A percentile compares a stretch with the other conserved stretches of the same genome.
Evolutionary conservation across 306 rosid species (phyloP).

Genomic region (Lagenaria siceraria): DNA sequence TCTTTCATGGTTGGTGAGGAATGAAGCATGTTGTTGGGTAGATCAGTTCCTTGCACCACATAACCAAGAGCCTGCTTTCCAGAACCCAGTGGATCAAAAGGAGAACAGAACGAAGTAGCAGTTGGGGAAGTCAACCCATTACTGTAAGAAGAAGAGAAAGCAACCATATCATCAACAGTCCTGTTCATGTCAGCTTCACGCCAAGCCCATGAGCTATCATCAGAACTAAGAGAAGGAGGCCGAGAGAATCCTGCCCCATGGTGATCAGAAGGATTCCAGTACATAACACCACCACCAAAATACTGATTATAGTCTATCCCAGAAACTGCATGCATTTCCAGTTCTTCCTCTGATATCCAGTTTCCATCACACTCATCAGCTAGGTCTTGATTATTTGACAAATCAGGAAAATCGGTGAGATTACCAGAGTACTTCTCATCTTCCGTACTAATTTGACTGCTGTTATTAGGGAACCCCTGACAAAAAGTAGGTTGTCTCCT

Average conservation of each 20-base stretch:
- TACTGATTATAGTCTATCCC: constrained; percentile 80
- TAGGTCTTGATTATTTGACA: constrained; percentile 42
- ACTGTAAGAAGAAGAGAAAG: constrained; percentile 79
- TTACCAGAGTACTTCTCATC: constrained; percentile 65
- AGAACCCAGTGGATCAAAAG: constrained; percentile 69
- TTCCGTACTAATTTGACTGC: constrained; percentile 44
- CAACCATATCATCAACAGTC: constrained; percentile 97
- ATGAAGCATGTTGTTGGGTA: constrained; percentile 61
- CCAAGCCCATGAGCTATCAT: constrained; percentile 95
- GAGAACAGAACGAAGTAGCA: constrained; percentile 70
- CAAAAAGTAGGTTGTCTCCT: constrained; percentile 58
- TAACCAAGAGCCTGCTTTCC: constrained; percentile 68
- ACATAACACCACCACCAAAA: constrained; percentile 96
- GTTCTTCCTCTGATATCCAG: constrained; percentile 87
- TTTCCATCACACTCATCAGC: constrained; percentile 75
- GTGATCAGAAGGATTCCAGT: constrained; percentile 87
- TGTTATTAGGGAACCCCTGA: constrained; percentile 46
- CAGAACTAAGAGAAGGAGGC: constrained; percentile 94
- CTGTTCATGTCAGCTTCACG: constrained; percentile 91
- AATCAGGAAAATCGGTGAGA: constrained; percentile 50
- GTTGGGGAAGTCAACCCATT: constrained; percentile 89
- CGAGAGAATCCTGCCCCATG: constrained; percentile 79
- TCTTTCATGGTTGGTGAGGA: constrained; percentile 58
- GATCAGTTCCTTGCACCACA: constrained; percentile 65
- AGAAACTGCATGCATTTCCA: constrained; percentile 81